phyloP scores from a whole-genome alignment of 2,329 filamentous ascomycete species.

The Decorospora gaudefroyi region DNA sequence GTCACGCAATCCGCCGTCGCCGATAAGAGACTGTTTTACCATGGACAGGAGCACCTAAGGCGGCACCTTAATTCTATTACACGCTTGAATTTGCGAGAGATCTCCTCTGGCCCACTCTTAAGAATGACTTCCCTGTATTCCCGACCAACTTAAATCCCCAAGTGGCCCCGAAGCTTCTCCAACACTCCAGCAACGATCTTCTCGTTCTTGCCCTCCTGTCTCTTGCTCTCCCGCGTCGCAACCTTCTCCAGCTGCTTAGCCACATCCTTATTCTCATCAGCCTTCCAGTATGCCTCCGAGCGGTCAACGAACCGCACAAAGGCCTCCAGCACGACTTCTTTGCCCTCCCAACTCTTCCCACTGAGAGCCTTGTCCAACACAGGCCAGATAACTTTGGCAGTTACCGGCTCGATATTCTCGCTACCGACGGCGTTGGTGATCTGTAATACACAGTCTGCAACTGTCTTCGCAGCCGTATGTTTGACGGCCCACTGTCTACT shows the following conservation, averaged over 20 bases:
- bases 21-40: no score
- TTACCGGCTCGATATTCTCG: slow-evolving; percentile 63
- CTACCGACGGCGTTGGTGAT: slow-evolving; percentile 61
- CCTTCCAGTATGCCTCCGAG: slow-evolving; percentile 62
- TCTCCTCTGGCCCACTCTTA: no score
- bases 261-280: slow-evolving; percentile 59
- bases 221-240: slow-evolving; percentile 80
- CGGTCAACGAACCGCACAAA: slow-evolving; percentile 78
- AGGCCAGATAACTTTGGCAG: slow-evolving; percentile 74
- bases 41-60: no score
- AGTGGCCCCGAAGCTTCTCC: slow-evolving; percentile 20
- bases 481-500: slow-evolving; percentile 88
- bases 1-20: no score
- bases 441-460: slow-evolving; percentile 72
- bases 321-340: slow-evolving; percentile 79
- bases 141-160: slow-evolving; percentile 14
- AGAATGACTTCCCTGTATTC: no score
- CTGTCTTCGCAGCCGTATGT: slow-evolving; percentile 80
- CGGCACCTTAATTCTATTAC: no score
- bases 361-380: slow-evolving; percentile 78
- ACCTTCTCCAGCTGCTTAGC: slow-evolving; percentile 71
- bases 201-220: slow-evolving; percentile 80
- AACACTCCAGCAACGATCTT: slow-evolving; percentile 27
- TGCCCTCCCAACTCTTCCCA: slow-evolving; percentile 91
- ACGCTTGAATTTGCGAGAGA: no score